Evolutionary conservation across 768 basidiomycete genomes (phyloP), one percentile per base, ranked within the genome.

Genomic region (Pleurotus cornucopiae): DNA sequence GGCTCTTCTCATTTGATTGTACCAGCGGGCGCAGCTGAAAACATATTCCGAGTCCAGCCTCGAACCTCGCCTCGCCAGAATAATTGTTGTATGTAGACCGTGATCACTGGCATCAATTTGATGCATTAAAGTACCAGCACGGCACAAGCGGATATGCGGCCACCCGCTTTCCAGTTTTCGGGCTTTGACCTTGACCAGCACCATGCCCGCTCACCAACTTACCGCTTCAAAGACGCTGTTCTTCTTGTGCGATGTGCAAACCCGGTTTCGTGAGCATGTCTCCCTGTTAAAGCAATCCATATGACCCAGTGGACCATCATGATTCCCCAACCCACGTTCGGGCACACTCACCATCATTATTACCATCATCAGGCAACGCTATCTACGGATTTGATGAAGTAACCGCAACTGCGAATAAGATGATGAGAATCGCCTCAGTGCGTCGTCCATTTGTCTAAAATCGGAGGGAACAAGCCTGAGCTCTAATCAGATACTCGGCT

Each of bases 181-280:
- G 48, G 55, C 49, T 41, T 53, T 47, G 57, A 54, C 56, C 49
- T 57, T 41, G 26, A 41, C 44, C 26, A 44, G 53, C 40, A 53
- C 54, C 60, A 69, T 70, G 66, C 62, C 63, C 30, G 14, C 49
- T 46, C 52, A 63, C n/a, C 57, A 59, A 25, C 66, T 71, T 49
- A 70, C 64, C 55, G 62, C 73, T 67, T 38, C 70, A 69, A 62
- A 70, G 61, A 71, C 85, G 67, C 40, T 88, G 47, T 83, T 96
- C 74, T 80, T 95, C 57, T 72, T 92, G 23, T 97, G 94, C 67
- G 94, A 96, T 68, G 70, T 95, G 2, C 94, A 95, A 71, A 75
- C 80, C 6, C 80, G 82, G 60, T 88, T 93, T 71, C 73, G 91
- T 91, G 61, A 59, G 83, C 57, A 45, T 16, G 43, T 26, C 55